Evolutionary conservation across 2,329 filamentous ascomycete genomes (phyloP), one percentile per base, ranked within the genome.

Genomic region (Talaromyces sp.): DNA sequence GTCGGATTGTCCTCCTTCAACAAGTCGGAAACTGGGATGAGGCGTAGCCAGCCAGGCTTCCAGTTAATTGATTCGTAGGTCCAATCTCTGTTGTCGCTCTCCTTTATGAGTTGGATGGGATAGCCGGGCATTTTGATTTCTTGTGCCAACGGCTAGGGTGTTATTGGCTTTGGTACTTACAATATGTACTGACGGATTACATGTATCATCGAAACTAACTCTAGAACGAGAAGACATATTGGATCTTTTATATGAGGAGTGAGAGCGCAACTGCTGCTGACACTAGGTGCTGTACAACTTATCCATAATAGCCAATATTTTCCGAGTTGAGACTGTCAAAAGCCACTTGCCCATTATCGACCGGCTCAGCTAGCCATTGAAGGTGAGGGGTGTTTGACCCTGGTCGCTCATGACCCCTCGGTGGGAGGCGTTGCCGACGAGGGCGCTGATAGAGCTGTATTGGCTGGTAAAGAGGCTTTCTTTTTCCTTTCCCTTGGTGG

Each of bases 11-110:
- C 33, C n/a, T 19, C 43, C 8, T 50, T 14, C 8, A 62, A 27
- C 16, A 62, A 33, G 24, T 62, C 60, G 4, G 27, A 39, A n/a
- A 62, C 60, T 19, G 45, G 31, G 24, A 62, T 52, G 13, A 62
- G 60, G 33, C 60, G 60, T 41, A 62, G 47, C 37, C 49, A 52
- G 49, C 49, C 49, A n/a, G 49, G 24, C 33, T n/a, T n/a, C 60
- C 60, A 41, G 9, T 52, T 31, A 22, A 52, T 27, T 22, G 60
- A 62, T 39, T 11, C 47, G 11, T 62, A 62, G 45, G 33, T 62
- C 60, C 60, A 62, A 14, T 8, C 14, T 52, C 47, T 41, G 19
- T 62, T 31, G 3, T 52, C 60, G 6, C 45, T 33, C 45, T 62
- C 60, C 31, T 49, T 47, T 8, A 62, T 35, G 3, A 10, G 33